Evolutionary conservation across 352 stramenopile genomes (phyloP), one percentile per base, ranked within the genome.

Genomic region (Blastocystis sp.): DNA sequence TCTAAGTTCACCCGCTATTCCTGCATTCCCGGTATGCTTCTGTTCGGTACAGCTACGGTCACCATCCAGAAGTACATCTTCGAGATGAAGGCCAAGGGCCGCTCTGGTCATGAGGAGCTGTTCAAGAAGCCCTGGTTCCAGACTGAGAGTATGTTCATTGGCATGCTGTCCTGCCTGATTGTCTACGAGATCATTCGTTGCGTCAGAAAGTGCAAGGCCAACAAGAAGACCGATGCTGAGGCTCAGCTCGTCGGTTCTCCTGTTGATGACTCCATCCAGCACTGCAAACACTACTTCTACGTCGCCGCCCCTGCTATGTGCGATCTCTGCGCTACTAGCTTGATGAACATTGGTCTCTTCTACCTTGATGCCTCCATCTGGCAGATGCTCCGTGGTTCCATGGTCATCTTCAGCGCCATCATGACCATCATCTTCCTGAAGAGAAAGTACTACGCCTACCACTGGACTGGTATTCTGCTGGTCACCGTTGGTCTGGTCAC

Each of bases 331-430:
- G 92, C 94, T 90, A 96, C 93, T 24, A 92, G 94, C 71, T 87
- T 95, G 52, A 93, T 93, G 65, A 95, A 96, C 84, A 92, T 95
- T 79, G 93, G 93, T 1, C 79, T 96, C 74, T 90, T 95, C 48
- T 95, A 93, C 91, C 94, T 95, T 87, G 94, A 93, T 81, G 94
- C 94, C 64, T 95, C 93, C 0, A 92, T 95, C 76, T 96, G 94
- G 90, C 93, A 96, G 89, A 96, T 96, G 94, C 92, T 94, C 52
- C 92, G 94, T 68, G 93, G 93, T 69, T 95, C 93, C 3, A 93
- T 96, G 87, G 94, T 96, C 89, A 94, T 96, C 89, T 96, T 96
- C 89, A 95, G 92, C 43, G 94, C 92, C 48, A 91, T 95, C 82
- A 92, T 95, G 76, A 95, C 93, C 57, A 92, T 96, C 43, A 78